These are phyloP conservation scores for Brettanomyces naardenensis DNA, from an alignment of 805 yeast genomes.

Conservation along the genomic window DNA sequence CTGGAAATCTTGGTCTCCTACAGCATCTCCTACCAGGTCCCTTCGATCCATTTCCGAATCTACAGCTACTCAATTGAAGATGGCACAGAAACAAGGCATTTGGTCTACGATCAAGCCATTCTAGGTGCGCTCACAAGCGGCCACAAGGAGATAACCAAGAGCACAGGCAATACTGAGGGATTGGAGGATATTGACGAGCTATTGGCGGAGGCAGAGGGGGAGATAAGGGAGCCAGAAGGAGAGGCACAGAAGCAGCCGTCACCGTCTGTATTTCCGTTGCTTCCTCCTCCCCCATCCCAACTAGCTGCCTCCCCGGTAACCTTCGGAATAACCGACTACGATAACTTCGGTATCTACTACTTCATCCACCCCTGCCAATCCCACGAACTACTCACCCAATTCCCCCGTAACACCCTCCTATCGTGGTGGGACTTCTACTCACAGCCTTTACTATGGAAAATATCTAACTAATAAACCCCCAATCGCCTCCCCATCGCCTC, in stretches of 20 bases:
- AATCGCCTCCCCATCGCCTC: too few relatives aligned
- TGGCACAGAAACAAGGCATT: neutral
- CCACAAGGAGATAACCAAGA: too few relatives aligned
- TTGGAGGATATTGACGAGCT: too few relatives aligned
- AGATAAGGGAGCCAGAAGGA: too few relatives aligned
- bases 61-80: neutral
- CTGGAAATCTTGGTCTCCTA: slow-evolving; percentile 1
- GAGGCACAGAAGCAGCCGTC: too few relatives aligned
- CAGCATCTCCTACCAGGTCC: neutral
- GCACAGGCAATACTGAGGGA: too few relatives aligned
- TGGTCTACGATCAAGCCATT: neutral
- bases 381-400: slow-evolving; percentile 1
- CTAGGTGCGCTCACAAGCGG: too few relatives aligned
- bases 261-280: too few relatives aligned
- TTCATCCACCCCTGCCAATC: slow-evolving; percentile 16
- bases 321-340: neutral
- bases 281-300: too few relatives aligned
- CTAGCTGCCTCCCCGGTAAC: too few relatives aligned
- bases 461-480: too few relatives aligned
- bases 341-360: slow-evolving; percentile 4
- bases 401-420: neutral
- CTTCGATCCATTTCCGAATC: neutral
- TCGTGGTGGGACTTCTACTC: slow-evolving; percentile 8
- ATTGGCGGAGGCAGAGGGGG: too few relatives aligned
- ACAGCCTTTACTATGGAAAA: neutral